Base-by-base conservation (phyloP, 2,329 filamentous ascomycete genomes). In the Paramyrothecium sp. region DNA sequence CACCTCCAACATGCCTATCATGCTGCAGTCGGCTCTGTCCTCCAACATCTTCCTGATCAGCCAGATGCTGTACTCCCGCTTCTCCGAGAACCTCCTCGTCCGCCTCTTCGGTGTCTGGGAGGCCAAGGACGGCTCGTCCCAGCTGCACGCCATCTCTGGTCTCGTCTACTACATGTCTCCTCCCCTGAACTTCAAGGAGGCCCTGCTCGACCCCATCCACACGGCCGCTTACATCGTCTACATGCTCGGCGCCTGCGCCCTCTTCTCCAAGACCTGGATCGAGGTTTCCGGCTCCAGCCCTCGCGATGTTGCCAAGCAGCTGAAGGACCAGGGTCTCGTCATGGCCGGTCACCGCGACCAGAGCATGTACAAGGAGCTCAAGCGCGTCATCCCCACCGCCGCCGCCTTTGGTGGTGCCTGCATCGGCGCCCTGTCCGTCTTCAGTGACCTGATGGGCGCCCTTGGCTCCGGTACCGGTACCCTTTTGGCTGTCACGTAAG, bases 231-330 rank as follows among this genome's bases (percentile, higher is more conserved):
- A 99, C 81, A 92, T 98, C 65, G 84, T 88, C 65, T 99, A 98
- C 83, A 99, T 99, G 93, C 89, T 99, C 58, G 90, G 92, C 69
- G 96, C 96, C 65, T 99, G 95, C 73, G 93, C 93, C 60, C 88
- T 98, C 75, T 99, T 99, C 86, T 97, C 93, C 78, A 99, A 99
- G 91, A 99, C 96, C 55, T 99, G 95, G 95, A 99, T 99, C 69
- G 95, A 99, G 81, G 95, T 99, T 64, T 98, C 95, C 44, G 96
- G 95, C 71, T 97, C 94, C 62, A 94, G 92, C 81, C 96, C 95
- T 60, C 91, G 95, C 71, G 95, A 99, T 73, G 96, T 99, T 65
- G 95, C 95, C 71, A 99, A 99, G 88, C 95, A 98, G 82, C 88
- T 99, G 76, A 99, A 99, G 88, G 96, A 99, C 72, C 95, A 99